phyloP scores from a whole-genome alignment of 2,329 filamentous ascomycete genomes.

The Penicillium polonicum region DNA sequence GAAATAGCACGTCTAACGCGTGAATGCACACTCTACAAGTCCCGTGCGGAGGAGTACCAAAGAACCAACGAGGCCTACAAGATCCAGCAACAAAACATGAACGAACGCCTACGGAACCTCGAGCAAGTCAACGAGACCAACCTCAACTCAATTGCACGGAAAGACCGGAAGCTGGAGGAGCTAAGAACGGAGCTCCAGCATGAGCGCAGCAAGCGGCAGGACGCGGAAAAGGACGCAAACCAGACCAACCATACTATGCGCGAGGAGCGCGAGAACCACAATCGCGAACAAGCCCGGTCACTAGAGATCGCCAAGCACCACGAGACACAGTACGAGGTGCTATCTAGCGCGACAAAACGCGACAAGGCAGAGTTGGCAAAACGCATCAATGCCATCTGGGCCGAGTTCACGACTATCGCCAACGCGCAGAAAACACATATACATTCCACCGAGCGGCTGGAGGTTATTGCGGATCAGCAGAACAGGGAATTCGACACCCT shows the following conservation, averaged over 20 bases:
- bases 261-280: constrained; percentile 41
- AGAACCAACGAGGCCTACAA: constrained; percentile 48
- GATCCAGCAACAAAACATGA: constrained; percentile 46
- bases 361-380: constrained; percentile 43
- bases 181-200: constrained; percentile 42
- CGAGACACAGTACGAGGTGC: constrained; percentile 45
- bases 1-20: constrained; percentile 51
- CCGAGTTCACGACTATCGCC: constrained; percentile 36
- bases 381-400: constrained; percentile 39
- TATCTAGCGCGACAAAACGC: constrained; percentile 41
- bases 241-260: constrained; percentile 40
- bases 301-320: constrained; percentile 42
- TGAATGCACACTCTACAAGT: constrained; percentile 47
- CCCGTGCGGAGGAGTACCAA: constrained; percentile 48
- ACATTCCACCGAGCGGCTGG: constrained; percentile 41
- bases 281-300: constrained; percentile 39
- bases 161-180: constrained; percentile 51
- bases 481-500: constrained; percentile 44
- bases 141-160: constrained; percentile 46
- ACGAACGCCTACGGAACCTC: constrained; percentile 46
- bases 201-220: constrained; percentile 43
- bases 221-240: constrained; percentile 42
- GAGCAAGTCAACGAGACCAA: constrained; percentile 50
- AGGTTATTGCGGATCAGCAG: constrained; percentile 48
- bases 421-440: constrained; percentile 39